Percentiles rank a stretch among this genome's conserved stretches.
Evolutionary conservation across 2,329 filamentous ascomycete genomes (phyloP).

Genomic region (Penicillium thymicola): DNA sequence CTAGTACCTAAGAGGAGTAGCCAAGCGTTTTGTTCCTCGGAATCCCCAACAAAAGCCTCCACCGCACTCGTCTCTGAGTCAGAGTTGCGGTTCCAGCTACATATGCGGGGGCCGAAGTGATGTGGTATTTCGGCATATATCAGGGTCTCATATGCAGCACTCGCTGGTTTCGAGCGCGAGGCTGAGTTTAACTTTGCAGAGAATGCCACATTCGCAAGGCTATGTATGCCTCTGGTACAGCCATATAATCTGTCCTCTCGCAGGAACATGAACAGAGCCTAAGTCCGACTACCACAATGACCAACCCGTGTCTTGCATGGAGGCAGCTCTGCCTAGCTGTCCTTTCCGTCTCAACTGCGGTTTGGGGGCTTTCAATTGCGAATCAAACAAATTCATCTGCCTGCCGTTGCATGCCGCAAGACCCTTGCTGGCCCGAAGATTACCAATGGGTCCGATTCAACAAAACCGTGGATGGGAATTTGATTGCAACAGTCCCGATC

Average conservation of each 20-base stretch:
- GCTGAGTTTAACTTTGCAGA: background rate
- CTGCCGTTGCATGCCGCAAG: slow-evolving; percentile 11
- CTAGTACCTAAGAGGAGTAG: background rate
- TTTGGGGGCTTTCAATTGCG: background rate
- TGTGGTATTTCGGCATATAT: background rate
- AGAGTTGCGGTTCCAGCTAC: background rate
- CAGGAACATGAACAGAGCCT: background rate
- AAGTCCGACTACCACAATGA: background rate
- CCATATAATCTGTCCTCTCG: background rate
- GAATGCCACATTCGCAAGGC: background rate
- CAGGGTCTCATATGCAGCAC: background rate
- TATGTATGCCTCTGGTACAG: background rate
- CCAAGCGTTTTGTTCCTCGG: background rate
- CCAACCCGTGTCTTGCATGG: background rate
- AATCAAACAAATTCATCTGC: background rate
- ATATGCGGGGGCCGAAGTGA: background rate
- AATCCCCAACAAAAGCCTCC: background rate
- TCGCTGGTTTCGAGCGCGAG: background rate
- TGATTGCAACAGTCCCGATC: slow-evolving; percentile 9
- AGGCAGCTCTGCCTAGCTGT: background rate
- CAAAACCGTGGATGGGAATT: slow-evolving; percentile 3
- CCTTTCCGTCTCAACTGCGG: background rate
- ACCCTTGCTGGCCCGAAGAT: slow-evolving; percentile 10
- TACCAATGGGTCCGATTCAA: slow-evolving; percentile 8
- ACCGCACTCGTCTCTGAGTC: background rate